A percentile compares a stretch with the other conserved stretches of the same genome.
Conservation (phyloP, 768 basidiomycete genomes). For the Lactarius psammicola region DNA sequence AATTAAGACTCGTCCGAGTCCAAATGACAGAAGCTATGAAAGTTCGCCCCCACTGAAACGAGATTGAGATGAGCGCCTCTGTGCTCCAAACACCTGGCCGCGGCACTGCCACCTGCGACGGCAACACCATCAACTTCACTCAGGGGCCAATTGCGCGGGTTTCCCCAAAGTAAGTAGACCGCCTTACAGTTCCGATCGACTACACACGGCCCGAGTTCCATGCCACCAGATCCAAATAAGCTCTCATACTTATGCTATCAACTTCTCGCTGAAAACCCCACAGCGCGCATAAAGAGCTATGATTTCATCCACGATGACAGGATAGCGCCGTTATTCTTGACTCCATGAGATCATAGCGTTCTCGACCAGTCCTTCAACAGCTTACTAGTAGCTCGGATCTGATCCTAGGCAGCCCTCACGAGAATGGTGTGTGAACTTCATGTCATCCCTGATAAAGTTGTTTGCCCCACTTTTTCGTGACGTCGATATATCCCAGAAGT, state of each 20-base stretch:
- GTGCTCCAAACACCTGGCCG: not conserved
- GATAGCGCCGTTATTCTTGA: not conserved
- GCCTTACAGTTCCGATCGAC: not conserved
- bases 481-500: not conserved
- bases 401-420: not conserved
- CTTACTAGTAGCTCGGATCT: constrained; percentile 4
- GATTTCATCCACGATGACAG: not conserved
- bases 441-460: not conserved
- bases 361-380: constrained; percentile 3
- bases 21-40: not conserved
- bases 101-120: not conserved
- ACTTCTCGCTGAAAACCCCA: not conserved
- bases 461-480: not conserved
- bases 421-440: not conserved
- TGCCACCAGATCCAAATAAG: constrained; percentile 8
- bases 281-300: not conserved
- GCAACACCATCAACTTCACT: not conserved
- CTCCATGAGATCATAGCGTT: constrained; percentile 5
- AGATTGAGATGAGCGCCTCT: constrained; percentile 2
- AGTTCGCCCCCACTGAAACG: not conserved
- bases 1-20: not conserved
- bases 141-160: not conserved
- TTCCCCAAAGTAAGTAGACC: constrained; percentile 7
- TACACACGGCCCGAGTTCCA: constrained; percentile 17
- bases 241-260: not conserved